Evolutionary conservation across 306 rosid species (phyloP).

Genomic region (Sechiopsis laciniata): DNA sequence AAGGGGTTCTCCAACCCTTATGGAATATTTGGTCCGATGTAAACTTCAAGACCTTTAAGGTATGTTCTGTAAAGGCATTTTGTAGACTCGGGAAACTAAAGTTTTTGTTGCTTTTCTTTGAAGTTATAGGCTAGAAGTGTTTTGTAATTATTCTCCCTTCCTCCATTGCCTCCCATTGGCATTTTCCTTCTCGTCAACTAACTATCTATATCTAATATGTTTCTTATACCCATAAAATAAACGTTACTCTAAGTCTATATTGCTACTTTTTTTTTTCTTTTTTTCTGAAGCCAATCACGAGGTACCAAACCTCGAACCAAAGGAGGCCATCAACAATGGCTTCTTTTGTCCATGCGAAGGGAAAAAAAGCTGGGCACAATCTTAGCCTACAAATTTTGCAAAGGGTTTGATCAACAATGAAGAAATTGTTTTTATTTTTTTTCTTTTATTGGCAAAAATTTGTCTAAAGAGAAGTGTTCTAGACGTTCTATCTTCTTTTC

Average conservation of each 20-base stretch:
- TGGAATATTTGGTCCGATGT: background rate
- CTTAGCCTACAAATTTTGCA: background rate
- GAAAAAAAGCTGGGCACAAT: background rate
- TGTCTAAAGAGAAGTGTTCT: background rate
- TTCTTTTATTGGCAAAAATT: conserved; percentile 4
- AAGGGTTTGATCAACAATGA: background rate
- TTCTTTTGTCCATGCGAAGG: background rate
- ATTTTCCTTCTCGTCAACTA: background rate
- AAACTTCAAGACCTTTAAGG: background rate
- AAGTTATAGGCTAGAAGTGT: background rate
- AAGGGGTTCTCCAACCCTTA: background rate
- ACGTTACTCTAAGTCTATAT: background rate
- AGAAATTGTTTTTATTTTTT: background rate
- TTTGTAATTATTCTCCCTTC: background rate
- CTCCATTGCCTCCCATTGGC: background rate
- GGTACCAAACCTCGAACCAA: background rate
- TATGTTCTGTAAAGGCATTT: background rate
- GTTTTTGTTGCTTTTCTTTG: conserved; percentile 1
- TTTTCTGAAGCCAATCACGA: background rate
- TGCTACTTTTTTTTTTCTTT: background rate
- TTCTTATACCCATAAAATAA: background rate
- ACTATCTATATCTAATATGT: background rate
- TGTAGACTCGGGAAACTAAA: too few relatives aligned
- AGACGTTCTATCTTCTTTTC: background rate
- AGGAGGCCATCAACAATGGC: background rate